Evolutionary conservation across 73 alveolate species (phyloP).

Genomic region (Tetrahymena elliotti): DNA sequence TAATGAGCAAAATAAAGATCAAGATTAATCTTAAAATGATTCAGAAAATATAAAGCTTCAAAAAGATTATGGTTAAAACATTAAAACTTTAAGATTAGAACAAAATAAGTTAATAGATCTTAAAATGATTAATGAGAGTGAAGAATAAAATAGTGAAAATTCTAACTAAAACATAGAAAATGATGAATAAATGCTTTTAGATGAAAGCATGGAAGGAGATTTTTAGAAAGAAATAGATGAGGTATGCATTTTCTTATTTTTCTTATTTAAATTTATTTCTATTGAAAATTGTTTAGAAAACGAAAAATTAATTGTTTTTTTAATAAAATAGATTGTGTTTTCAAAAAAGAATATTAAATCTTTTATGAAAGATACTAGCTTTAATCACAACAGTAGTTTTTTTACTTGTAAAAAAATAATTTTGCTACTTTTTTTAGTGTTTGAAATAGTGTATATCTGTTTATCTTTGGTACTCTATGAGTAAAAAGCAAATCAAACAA

Average conservation of each 20-base stretch:
- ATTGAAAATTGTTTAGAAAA: neutral
- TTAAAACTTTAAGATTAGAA: neutral
- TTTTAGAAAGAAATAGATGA: neutral
- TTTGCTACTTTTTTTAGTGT: neutral
- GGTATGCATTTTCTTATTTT: neutral
- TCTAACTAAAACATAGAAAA: neutral
- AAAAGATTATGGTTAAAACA: neutral
- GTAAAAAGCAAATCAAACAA: neutral
- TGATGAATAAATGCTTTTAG: neutral
- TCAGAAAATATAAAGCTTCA: neutral
- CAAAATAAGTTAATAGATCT: neutral
- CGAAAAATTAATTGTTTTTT: neutral
- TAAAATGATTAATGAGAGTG: neutral
- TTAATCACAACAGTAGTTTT: neutral
- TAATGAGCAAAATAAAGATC: neutral
- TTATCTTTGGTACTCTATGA: neutral
- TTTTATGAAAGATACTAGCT: neutral
- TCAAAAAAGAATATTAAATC: neutral
- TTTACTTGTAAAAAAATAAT: neutral
- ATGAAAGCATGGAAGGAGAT: neutral
- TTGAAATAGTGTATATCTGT: neutral
- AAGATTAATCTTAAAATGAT: neutral
- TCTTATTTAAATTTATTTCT: neutral
- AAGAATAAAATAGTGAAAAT: neutral
- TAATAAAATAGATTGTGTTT: neutral